Evolutionary conservation across 2,329 filamentous ascomycete genomes (phyloP), one percentile per base, ranked within the genome.

Genomic region (Nemania bipapillata): DNA sequence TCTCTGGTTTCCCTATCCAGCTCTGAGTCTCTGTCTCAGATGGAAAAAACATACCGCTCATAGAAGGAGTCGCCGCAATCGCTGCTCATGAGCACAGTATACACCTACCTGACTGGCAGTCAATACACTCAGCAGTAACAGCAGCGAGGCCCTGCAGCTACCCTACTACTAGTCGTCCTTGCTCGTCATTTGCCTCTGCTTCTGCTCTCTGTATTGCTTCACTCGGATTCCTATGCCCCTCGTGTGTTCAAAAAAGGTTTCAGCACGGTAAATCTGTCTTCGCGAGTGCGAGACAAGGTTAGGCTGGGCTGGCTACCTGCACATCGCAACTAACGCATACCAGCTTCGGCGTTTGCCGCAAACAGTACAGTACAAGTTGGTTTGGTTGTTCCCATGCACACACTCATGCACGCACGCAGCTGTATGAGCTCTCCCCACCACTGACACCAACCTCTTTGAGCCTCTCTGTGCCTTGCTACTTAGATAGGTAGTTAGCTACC

Each of bases 201-300:
- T 35, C 47, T 24, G 9, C 22, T 63, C 42, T 57, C 49, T 54
- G 42, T 22, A 26, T 40, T 20, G 9, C 53, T n/a, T 50, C 17
- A 32, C 12, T 9, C 40, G 52, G 26, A 54, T 28, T 35, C 47
- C 54, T n/a, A 50, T 58, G 65, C 24, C 20, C 47, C 40, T 64
- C 58, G 54, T 61, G 58, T 52, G 47, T 40, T n/a, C 26, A 54
- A 53, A 58, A 62, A 66, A 53, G 59, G 50, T 54, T 57, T 30
- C 57, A 28, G 42, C 40, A 53, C 47, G 47, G 45, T 53, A 35
- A 24, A 52, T 30, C 26, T n/a, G 49, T 26, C 22, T 47, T 42
- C 55, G 5, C 56, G 20, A 54, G 55, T 61, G 55, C 47, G 50
- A 65, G 65, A 68, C 68, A 61, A 55, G 69, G 63, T 69, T 69